phyloP scores from a whole-genome alignment of 2,329 filamentous ascomycete species.

The Nigrospora osmanthi region DNA sequence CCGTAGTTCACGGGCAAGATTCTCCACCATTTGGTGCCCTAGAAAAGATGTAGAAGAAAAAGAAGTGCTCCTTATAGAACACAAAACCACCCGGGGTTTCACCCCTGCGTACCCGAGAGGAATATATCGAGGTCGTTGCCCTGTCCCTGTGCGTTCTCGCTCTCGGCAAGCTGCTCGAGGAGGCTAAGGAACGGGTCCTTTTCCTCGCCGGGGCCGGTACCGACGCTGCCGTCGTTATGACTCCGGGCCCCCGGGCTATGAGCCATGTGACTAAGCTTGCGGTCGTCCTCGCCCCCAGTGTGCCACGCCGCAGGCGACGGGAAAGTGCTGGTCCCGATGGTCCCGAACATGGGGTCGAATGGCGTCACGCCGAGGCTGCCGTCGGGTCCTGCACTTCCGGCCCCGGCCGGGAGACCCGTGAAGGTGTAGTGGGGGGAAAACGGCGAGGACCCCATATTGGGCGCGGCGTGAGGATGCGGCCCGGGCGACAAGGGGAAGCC shows the following conservation, averaged over 20 bases:
- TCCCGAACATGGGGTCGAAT: constrained; percentile 55
- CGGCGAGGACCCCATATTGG: constrained; percentile 20
- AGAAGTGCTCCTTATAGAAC: too few species aligned
- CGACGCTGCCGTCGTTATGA: constrained; percentile 40
- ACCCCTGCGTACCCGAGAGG: constrained; percentile 30
- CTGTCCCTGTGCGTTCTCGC: constrained; percentile 61
- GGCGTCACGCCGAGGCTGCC: constrained; percentile 20
- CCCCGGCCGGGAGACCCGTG: constrained; percentile 20
- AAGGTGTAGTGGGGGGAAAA: constrained; percentile 37
- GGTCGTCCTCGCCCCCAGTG: constrained; percentile 29
- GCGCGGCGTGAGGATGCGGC: constrained; percentile 20
- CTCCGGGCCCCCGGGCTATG: constrained; percentile 40
- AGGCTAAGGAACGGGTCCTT: constrained; percentile 76
- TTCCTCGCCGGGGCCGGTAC: constrained; percentile 47
- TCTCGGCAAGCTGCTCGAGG: constrained; percentile 75
- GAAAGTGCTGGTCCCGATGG: constrained; percentile 43
- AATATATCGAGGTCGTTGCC: constrained; percentile 77
- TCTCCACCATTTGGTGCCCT: too few species aligned
- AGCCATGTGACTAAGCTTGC: constrained; percentile 25
- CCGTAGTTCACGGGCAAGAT: too few species aligned
- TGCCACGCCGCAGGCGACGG: constrained; percentile 46
- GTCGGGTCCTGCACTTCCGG: constrained; percentile 7
- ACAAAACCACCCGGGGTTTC: not conserved
- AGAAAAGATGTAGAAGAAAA: too few species aligned
- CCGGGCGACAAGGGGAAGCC: constrained; percentile 24